Evolutionary conservation across 768 basidiomycete genomes (phyloP).

Genomic region (Daedaleopsis nitida): DNA sequence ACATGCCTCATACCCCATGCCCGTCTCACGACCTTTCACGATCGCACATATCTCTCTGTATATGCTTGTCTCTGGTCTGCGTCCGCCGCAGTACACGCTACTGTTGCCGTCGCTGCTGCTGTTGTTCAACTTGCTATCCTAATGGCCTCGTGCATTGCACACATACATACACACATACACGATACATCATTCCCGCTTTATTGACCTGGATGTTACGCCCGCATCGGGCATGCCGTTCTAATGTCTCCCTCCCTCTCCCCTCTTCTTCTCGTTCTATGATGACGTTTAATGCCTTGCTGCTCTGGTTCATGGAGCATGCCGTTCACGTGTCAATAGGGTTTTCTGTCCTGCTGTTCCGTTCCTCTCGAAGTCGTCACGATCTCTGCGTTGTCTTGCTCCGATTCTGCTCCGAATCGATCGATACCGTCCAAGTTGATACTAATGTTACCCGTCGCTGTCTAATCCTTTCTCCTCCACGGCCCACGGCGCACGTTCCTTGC

Average conservation of each 20-base stretch:
- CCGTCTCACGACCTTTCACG: constrained; percentile 1
- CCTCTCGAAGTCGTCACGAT: no score
- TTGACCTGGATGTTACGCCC: neutral
- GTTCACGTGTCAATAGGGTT: no score
- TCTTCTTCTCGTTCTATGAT: neutral
- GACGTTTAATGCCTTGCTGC: neutral
- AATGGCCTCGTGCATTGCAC: neutral
- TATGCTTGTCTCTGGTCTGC: neutral
- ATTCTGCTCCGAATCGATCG: no score
- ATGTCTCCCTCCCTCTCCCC: neutral
- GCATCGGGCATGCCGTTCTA: no score
- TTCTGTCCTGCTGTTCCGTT: no score
- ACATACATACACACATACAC: neutral
- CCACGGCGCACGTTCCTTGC: no score
- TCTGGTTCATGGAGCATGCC: no score
- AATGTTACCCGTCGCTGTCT: no score
- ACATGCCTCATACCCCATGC: constrained; percentile 11
- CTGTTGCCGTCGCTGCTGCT: neutral
- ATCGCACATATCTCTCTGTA: neutral
- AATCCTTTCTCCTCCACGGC: no score
- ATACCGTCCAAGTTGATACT: no score
- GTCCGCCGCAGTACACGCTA: neutral
- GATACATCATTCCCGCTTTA: neutral
- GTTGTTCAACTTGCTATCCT: neutral
- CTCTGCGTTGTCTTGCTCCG: no score